Evolutionary conservation across 148 eudicot species (phyloP), one percentile per base, ranked within the genome.

Genomic region (Rhododendron kiyosumense): DNA sequence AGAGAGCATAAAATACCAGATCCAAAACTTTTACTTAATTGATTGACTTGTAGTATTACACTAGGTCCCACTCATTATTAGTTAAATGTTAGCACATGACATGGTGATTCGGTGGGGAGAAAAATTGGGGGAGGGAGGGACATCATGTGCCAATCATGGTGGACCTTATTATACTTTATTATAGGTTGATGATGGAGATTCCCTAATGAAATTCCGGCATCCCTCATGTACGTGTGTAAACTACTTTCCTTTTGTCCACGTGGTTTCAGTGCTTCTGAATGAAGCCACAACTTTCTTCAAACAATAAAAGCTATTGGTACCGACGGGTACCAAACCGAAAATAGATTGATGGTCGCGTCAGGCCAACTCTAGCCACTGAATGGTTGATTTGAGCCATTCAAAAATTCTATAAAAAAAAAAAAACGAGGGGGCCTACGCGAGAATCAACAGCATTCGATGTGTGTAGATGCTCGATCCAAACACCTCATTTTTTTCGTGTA

Each of bases 121-220:
- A 20, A 61, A 73, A 74, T 82, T 85, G 76, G 24, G 38, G 36
- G 38, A 30, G 75, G 75, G 38, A 30, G 75, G 75, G 38, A 30
- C 76, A 71, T 71, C 76, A 85, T 81, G 87, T 89, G 90, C 14
- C 83, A 38, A 85, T 89, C 15, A 86, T 77, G 75, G 83, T 57
- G 61, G 76, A 4, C 36, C 36, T 30, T 69, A 63, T 13, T 28
- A 28, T 71, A 13, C 38, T 71, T 15, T 14, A 71, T 41, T 30
- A 71, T 41, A 41, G 45, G 45, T 6, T 13, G 18, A 13, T 71
- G 4, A 69, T 28, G 7, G 76, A 71, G 76, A 71, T 30, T 71
- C 36, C 75, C 75, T 69, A 30, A 11, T 67, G 32, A 67, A 67
- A 67, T 9, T 2, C 74, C 34, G 18, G 75, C 75, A 69, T 69